These are phyloP conservation scores for Eucalyptus tenuipes DNA, from an alignment of 345 rosid species.

Conservation along the genomic window DNA sequence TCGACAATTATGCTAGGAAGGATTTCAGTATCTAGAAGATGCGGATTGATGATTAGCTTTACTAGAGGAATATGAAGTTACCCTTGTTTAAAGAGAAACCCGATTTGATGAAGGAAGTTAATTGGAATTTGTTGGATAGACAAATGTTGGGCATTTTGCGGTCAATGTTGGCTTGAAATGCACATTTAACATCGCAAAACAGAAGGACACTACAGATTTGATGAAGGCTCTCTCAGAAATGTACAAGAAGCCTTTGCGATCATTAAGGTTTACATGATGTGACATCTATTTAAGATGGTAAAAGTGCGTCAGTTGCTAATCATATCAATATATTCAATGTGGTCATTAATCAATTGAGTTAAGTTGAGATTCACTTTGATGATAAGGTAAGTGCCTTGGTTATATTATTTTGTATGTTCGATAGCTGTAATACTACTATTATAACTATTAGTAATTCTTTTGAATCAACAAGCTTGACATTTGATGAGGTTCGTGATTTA, in stretches of 20 bases:
- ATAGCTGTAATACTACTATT: background rate
- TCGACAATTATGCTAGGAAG: background rate
- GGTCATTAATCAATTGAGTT: background rate
- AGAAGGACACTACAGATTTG: background rate
- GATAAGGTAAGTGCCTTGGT: background rate
- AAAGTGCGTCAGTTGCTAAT: too few species aligned
- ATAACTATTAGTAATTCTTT: background rate
- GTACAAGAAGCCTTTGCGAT: background rate
- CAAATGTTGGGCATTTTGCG: background rate
- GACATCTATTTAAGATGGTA: background rate
- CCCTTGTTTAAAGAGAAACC: too few species aligned
- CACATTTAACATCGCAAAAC: accelerated
- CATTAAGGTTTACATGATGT: background rate
- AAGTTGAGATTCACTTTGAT: background rate
- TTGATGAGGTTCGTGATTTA: background rate
- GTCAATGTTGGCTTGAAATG: background rate
- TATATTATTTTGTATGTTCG: too few species aligned
- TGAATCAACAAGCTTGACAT: background rate
- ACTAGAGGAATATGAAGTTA: too few species aligned
- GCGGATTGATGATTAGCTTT: background rate
- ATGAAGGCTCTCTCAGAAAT: background rate
- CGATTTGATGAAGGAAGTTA: too few species aligned
- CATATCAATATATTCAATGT: too few species aligned
- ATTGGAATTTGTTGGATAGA: background rate
- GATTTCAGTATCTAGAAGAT: too few species aligned